Evolutionary conservation across 2,329 filamentous ascomycete species (phyloP), one percentile per base, ranked within the genome.

Genomic region (Esteya vermicola): DNA sequence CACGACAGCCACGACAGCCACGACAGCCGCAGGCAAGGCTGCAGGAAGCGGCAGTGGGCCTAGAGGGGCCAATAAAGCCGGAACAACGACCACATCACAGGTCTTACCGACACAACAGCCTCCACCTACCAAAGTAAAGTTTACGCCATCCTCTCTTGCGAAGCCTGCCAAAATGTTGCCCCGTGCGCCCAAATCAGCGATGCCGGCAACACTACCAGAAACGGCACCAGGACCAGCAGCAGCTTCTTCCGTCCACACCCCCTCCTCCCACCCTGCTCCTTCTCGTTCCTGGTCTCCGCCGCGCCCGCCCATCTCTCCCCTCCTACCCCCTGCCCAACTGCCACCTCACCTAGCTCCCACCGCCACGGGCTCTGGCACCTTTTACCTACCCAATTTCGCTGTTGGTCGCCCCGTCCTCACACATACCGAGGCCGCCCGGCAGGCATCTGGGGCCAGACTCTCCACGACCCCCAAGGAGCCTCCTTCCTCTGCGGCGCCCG

Each of bases 221-320:
- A n/a, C 45, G 40, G 34, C 39, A 38, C 9, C 34, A 28, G 21
- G 37, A 34, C 2, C 37, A 36, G 22, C 22, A 30, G 30, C 54
- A 20, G n/a, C n/a, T n/a, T n/a, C n/a, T n/a, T n/a, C n/a, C n/a
- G n/a, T n/a, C n/a, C n/a, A n/a, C n/a, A n/a, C n/a, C n/a, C n/a
- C n/a, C n/a, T n/a, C n/a, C n/a, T n/a, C n/a, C n/a, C n/a, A n/a
- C n/a, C n/a, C n/a, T n/a, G n/a, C n/a, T n/a, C n/a, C n/a, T n/a
- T n/a, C n/a, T n/a, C 60, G 60, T 32, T 54, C 62, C 28, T 55
- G 61, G 26, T 69, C 68, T 16, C 68, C 70, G 3, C 51, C 52
- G 23, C 60, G 62, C 23, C 70, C 70, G 19, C 63, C 68, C 40
- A 59, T 74, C 46, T 72, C 68, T 45, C 70, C 70, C 39, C 65